Base-by-base conservation (phyloP, 306 rosid genomes). In the Prunus salicina region DNA sequence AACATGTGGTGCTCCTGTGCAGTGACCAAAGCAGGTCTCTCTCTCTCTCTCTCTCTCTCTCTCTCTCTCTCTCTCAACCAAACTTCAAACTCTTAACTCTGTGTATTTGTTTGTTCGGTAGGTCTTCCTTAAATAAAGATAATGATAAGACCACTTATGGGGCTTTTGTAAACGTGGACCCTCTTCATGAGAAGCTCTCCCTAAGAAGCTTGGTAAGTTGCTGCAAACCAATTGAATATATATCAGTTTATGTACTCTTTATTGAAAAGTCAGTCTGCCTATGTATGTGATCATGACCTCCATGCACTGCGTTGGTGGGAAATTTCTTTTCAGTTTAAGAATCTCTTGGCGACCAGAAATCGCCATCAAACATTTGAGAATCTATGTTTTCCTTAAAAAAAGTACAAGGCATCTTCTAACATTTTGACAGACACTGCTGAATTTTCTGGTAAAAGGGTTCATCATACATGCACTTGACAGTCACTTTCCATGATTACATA, bases 21-120 rank as follows among this genome's bases (percentile, higher is more conserved):
- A 90, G 93, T 50, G 93, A 90, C 76, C 92, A 92, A 84, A 92
- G 87, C 92, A 90, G 91, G 96, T 87, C 30, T 38, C 20, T 18
- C 73, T 78, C 64, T 76, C 45, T 77, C 30, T 53, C 14, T 65
- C 53, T 24, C 34, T 41, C 20, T 20, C 67, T 38, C 19, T 30
- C 32, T 30, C 32, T 32, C 34, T 32, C 38, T 34, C 61, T 34
- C 8, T 34, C 38, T 32, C 38, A 32, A 30, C 57, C 71, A 64
- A 27, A 79, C 28, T 15, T 52, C 53, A 20, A 12, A 12, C 27
- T 57, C 0, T 22, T 57, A 22, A 57, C 27, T 58, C 0, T 1
- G 9, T 20, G 2, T 1, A 10, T 14, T 24, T 9, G 14, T 8
- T 53, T 24, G 3, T 38, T 56, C 65, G 75, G 46, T 65, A 90